Evolutionary conservation across 345 rosid species (phyloP).

Genomic region (Litchi chinensis): DNA sequence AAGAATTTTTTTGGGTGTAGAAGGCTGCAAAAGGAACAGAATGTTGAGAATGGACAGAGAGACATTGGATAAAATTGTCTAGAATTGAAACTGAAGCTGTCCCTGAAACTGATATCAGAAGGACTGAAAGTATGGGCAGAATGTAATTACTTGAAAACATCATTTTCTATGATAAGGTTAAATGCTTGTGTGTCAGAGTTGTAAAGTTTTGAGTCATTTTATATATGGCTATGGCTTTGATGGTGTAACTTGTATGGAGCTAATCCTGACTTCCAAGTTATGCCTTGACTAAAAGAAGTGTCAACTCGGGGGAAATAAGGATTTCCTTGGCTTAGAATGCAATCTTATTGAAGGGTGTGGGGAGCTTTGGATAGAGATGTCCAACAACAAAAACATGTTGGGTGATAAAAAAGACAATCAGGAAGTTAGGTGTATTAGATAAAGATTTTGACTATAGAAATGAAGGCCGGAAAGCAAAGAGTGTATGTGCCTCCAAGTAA

Average conservation of each 20-base stretch:
- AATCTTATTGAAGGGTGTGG: not conserved
- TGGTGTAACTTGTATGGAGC: not conserved
- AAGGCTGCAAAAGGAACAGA: not conserved
- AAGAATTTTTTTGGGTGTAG: slow-evolving; percentile 1
- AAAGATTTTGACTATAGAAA: no score
- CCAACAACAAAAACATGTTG: not conserved
- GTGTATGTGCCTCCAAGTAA: no score
- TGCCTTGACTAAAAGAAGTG: not conserved
- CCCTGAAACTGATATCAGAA: slow-evolving; percentile 9
- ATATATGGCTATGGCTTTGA: not conserved
- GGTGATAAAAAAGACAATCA: no score
- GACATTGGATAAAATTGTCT: not conserved
- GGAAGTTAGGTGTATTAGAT: no score
- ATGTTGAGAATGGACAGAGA: not conserved
- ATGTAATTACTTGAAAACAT: not conserved
- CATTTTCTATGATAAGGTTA: slow-evolving; percentile 8
- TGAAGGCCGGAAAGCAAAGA: no score
- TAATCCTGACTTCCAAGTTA: slow-evolving; percentile 5
- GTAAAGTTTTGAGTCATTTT: not conserved
- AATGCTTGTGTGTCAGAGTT: not conserved
- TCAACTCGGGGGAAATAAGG: not conserved
- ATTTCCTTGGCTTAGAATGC: slow-evolving; percentile 18
- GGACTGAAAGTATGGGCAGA: not conserved
- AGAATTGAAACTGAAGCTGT: slow-evolving; percentile 4
- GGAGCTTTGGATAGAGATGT: not conserved